Evolutionary conservation across 164 flowering plant genomes (phyloP).

Genomic region (Protea cynaroides): DNA sequence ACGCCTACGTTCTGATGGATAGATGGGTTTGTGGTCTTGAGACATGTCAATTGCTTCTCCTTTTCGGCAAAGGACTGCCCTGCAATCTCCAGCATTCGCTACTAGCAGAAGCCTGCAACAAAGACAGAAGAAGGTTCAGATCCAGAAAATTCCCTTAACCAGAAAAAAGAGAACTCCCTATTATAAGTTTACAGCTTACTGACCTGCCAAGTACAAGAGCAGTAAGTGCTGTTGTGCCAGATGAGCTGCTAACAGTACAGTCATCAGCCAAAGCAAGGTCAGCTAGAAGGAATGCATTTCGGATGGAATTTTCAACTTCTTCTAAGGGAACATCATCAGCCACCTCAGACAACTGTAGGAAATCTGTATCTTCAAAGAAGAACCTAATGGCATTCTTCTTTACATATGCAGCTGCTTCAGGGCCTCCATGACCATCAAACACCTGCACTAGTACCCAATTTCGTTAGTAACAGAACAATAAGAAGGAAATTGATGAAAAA

Average conservation of each 20-base stretch:
- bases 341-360: conserved; percentile 48
- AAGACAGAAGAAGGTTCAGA: neutral
- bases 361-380: conserved; percentile 61
- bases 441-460: conserved; percentile 32
- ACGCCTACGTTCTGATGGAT: conserved; percentile 44
- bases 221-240: conserved; percentile 60
- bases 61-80: conserved; percentile 84
- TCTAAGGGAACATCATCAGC: conserved; percentile 33
- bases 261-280: conserved; percentile 52
- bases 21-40: conserved; percentile 68
- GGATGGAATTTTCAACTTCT: conserved; percentile 31
- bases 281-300: conserved; percentile 35
- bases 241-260: conserved; percentile 27
- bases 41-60: conserved; percentile 85
- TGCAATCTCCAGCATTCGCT: conserved; percentile 90
- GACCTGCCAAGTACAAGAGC: conserved; percentile 54
- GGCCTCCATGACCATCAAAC: conserved; percentile 98
- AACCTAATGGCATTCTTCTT: conserved; percentile 53
- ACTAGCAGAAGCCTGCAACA: conserved; percentile 58
- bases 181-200: neutral
- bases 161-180: neutral
- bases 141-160: neutral
- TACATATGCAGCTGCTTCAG: conserved; percentile 82
- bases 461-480: conserved; percentile 4
- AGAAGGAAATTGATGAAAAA: neutral